Evolutionary conservation across 2,329 filamentous ascomycete species (phyloP), one percentile per base, ranked within the genome.

Genomic region (Colletotrichum nymphaeae): DNA sequence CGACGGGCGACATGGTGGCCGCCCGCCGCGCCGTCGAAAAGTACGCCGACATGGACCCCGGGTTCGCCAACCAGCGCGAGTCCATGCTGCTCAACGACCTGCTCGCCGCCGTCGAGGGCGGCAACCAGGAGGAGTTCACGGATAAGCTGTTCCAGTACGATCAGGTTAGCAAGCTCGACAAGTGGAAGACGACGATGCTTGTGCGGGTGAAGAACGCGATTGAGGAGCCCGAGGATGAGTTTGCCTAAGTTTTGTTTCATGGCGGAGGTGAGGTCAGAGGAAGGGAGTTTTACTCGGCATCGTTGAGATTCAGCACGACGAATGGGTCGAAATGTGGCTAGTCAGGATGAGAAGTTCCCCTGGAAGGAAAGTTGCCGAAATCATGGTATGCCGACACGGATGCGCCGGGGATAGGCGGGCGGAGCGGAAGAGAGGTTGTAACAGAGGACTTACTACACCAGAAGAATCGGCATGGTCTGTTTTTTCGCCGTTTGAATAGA

Each of bases 111-210:
- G 88, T 98, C 71, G 92, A 97, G 80, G 88, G 90, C 37, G 92
- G 92, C 69, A 94, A 97, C 78, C 92, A 93, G 81, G 95, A 98
- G 78, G 87, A 89, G 74, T 98, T 97, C 79, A 90, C 93, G 26
- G 94, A 97, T 80, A 95, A 95, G 82, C 84, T 97, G 75, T 97
- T 93, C 87, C 92, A 96, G 82, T 98, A 91, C 80, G 95, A 98
- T 82, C 94, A 97, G 86, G 88, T 98, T 85, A 97, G 92, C 85
- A 97, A 97, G 87, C 86, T 98, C 79, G 95, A 98, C 81, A 97
- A 96, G 86, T 98, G 96, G 96, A 98, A 98, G 93, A 98, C 94
- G 63, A 94, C 93, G 37, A 86, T 98, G 71, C 83, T 98, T 75
- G 85, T 97, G 79, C 90, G 92, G 77, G 89, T 98, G 79, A 98